A percentile compares a stretch with the other conserved stretches of the same genome.
These are phyloP conservation scores for Zhuliangozyma parablackwelliae DNA, from an alignment of 1,139 yeast genomes.

Conservation along the genomic window DNA sequence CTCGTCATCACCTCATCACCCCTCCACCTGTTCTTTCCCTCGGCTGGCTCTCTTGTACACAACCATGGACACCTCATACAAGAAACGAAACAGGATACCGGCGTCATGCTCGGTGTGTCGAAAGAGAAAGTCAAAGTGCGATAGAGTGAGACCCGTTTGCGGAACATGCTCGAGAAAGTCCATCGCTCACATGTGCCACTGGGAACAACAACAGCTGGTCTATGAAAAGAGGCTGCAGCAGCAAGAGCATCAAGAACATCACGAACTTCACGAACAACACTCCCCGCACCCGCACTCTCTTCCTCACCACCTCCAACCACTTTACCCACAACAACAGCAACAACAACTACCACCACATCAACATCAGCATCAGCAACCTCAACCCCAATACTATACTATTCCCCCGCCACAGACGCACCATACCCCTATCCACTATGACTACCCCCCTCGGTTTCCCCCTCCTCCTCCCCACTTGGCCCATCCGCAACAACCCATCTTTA, in stretches of 20 bases:
- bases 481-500: constrained; percentile 1
- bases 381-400: neutral
- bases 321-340: too few relatives aligned
- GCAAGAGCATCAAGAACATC: constrained; percentile 3
- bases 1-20: constrained; percentile 9
- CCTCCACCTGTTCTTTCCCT: too few relatives aligned
- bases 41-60: too few relatives aligned
- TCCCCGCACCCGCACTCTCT: neutral
- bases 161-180: constrained; percentile 69
- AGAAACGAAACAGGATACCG: constrained; percentile 39
- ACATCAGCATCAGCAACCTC: constrained; percentile 2
- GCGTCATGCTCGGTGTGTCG: constrained; percentile 47
- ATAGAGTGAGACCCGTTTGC: constrained; percentile 64
- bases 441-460: neutral
- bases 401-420: too few relatives aligned
- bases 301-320: neutral
- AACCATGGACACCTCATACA: constrained; percentile 20
- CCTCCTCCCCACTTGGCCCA: constrained; percentile 2
- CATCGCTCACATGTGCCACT: constrained; percentile 68
- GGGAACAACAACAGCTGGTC: constrained; percentile 27
- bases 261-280: constrained; percentile 1
- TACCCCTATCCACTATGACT: too few relatives aligned
- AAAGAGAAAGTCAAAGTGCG: constrained; percentile 50
- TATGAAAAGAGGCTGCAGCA: constrained; percentile 2
- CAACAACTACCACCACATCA: too few relatives aligned